Conservation (phyloP, 2,329 filamentous ascomycete genomes). For the Xylariaceae sp. region DNA sequence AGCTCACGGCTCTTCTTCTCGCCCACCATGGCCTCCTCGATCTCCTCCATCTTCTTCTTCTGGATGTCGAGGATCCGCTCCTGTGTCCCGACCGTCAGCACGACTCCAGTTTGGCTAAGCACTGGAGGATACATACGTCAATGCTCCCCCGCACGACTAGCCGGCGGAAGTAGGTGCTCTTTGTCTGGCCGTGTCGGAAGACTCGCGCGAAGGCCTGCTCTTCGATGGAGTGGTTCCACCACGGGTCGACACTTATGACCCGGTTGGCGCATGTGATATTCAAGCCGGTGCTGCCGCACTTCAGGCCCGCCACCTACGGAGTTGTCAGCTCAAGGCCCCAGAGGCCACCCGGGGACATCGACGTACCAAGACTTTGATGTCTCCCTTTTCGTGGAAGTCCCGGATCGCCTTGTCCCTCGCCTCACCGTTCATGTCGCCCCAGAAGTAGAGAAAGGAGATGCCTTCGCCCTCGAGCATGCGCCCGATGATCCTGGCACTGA, state of each 20-base stretch:
- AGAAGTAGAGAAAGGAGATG: slow-evolving; percentile 31
- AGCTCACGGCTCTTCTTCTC: background rate
- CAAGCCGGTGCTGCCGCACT: slow-evolving; percentile 29
- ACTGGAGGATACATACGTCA: too few relatives aligned
- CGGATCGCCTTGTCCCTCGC: slow-evolving; percentile 15
- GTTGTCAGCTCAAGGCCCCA: background rate
- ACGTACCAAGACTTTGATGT: slow-evolving; percentile 29
- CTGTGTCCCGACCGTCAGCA: too few relatives aligned
- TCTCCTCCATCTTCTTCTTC: slow-evolving; percentile 4
- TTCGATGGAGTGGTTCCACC: slow-evolving; percentile 56
- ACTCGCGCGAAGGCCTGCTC: slow-evolving; percentile 57
- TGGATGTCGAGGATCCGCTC: slow-evolving; percentile 7
- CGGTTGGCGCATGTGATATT: slow-evolving; percentile 40
- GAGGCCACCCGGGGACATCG: too few relatives aligned
- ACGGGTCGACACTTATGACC: slow-evolving; percentile 46
- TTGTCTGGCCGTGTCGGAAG: slow-evolving; percentile 55
- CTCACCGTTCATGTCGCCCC: slow-evolving; percentile 13
- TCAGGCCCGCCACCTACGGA: slow-evolving; percentile 30
- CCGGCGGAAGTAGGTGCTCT: slow-evolving; percentile 50
- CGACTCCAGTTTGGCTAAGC: too few relatives aligned
- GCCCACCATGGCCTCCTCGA: background rate
- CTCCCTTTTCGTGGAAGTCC: slow-evolving; percentile 9
- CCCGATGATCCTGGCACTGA: slow-evolving; percentile 27
- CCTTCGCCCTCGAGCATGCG: slow-evolving; percentile 23
- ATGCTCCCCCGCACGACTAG: slow-evolving; percentile 31